Base-by-base conservation (phyloP, 805 yeast species). In the Wickerhamiella sorbophila region DNA sequence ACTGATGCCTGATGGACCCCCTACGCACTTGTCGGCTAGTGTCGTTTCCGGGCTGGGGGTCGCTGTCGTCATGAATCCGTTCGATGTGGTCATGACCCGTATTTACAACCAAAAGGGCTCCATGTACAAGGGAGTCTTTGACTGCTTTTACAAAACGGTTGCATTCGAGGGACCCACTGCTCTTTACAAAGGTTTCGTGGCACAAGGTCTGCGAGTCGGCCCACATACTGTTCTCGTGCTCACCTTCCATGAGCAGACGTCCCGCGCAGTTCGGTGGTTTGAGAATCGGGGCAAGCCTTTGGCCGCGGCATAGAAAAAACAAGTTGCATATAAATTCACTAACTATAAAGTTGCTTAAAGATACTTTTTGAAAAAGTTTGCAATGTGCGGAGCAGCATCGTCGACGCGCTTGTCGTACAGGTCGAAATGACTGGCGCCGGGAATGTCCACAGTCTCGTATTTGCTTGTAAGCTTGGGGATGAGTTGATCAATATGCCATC, bases 231-330 rank as follows among this genome's bases (percentile, higher is more conserved):
- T 91, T 40, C 51, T 64, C 53, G 81, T 94, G 21, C 70, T 91
- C 59, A 85, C 86, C 51, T 85, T 91, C 56, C 85, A 88, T 95
- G 98, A 91, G 64, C 94, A 84, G 57, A 80, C 95, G 9, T 79
- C 84, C 84, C 76, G 77, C 50, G 60, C 75, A 43, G 64, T 69
- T 50, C 61, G 61, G 43, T 54, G 49, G 41, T 52, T 66, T 15
- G 77, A 72, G 52, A 24, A 24, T 12, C 29, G 29, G 29, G 29
- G 29, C 10, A 24, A 62, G 66, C 19, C 56, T 59, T n/a, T 15
- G 15, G 33, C 33, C 9, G 31, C 31, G n/a, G n/a, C n/a, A n/a
- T n/a, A n/a, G n/a, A n/a, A n/a, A n/a, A n/a, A n/a, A n/a, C n/a
- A n/a, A n/a, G n/a, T n/a, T n/a, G n/a, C n/a, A n/a, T n/a, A n/a